A percentile compares a stretch with the other conserved stretches of the same genome.
Evolutionary conservation across 805 yeast species (phyloP).

Genomic region (Wickerhamiella brachini): DNA sequence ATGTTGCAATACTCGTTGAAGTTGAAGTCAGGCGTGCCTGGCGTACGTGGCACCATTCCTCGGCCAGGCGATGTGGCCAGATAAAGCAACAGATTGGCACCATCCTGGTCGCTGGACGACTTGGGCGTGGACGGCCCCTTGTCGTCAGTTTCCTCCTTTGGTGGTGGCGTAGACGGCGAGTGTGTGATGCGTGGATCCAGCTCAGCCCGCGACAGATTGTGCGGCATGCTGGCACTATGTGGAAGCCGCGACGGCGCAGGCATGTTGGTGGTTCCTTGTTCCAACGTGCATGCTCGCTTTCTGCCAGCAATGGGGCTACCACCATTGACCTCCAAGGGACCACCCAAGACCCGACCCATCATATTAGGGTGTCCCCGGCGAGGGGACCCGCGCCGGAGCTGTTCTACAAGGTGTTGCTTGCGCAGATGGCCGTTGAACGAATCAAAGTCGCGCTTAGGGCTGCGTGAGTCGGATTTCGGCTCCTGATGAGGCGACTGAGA

Average conservation of each 20-base stretch:
- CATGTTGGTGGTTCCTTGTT: background rate
- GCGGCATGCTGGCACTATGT: background rate
- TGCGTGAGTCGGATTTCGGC: background rate
- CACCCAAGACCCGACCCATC: background rate
- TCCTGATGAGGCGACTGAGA: too few relatives aligned
- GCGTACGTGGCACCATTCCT: slow-evolving; percentile 28
- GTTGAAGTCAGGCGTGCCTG: slow-evolving; percentile 39
- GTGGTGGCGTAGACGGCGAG: background rate
- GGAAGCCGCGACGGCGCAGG: background rate
- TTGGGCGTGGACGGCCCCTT: background rate
- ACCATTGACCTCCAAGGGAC: background rate
- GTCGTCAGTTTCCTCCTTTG: background rate
- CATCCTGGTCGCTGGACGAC: slow-evolving; percentile 31
- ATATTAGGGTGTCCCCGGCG: background rate
- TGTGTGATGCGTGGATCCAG: background rate
- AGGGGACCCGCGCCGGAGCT: background rate
- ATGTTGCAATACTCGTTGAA: slow-evolving; percentile 72
- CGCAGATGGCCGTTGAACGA: background rate
- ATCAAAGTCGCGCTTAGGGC: background rate
- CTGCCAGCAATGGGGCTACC: background rate
- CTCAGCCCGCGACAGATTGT: background rate
- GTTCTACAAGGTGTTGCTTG: background rate
- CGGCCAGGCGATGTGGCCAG: slow-evolving; percentile 77
- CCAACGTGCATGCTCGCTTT: slow-evolving; percentile 1
- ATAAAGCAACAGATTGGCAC: slow-evolving; percentile 69